Percentiles rank a stretch among this genome's conserved stretches.
phyloP scores from a whole-genome alignment of 1,284 basidiomycete genomes.

The Xerocomus minutiporus region DNA sequence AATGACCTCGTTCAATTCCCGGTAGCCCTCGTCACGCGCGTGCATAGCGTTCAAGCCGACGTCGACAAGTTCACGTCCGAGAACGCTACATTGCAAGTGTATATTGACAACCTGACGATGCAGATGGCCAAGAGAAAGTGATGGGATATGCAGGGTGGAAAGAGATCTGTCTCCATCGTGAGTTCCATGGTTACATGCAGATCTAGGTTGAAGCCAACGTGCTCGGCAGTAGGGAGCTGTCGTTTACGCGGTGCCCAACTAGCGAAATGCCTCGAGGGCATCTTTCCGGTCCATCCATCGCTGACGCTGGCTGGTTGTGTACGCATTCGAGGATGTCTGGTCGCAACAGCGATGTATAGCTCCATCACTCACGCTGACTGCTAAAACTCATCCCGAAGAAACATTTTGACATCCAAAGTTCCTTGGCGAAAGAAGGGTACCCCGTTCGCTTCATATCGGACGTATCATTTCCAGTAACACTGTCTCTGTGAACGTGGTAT shows the following conservation, averaged over 20 bases:
- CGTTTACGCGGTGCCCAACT: neutral
- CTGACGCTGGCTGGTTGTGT: conserved; percentile 10
- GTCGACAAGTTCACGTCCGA: conserved; percentile 72
- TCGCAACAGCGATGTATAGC: neutral
- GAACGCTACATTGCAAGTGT: conserved; percentile 80
- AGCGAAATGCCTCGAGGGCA: neutral
- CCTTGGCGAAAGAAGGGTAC: neutral
- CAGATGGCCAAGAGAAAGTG: conserved; percentile 75
- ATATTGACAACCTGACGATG: conserved; percentile 82
- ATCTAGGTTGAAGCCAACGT: neutral
- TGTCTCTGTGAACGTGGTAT: conserved; percentile 17
- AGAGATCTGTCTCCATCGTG: neutral
- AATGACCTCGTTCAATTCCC: conserved; percentile 5
- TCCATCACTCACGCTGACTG: neutral
- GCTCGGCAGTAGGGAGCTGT: neutral
- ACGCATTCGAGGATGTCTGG: conserved; percentile 3
- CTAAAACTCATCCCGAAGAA: neutral
- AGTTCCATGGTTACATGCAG: neutral
- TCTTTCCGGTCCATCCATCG: neutral
- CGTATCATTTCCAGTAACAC: conserved; percentile 21
- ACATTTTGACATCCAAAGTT: conserved; percentile 12
- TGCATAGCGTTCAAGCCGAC: conserved; percentile 66
- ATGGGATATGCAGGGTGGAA: neutral
- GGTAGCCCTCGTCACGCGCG: conserved; percentile 64
- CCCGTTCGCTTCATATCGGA: conserved; percentile 13